Conservation (phyloP, 495 filamentous ascomycete species). For the Penicillium paradoxum region DNA sequence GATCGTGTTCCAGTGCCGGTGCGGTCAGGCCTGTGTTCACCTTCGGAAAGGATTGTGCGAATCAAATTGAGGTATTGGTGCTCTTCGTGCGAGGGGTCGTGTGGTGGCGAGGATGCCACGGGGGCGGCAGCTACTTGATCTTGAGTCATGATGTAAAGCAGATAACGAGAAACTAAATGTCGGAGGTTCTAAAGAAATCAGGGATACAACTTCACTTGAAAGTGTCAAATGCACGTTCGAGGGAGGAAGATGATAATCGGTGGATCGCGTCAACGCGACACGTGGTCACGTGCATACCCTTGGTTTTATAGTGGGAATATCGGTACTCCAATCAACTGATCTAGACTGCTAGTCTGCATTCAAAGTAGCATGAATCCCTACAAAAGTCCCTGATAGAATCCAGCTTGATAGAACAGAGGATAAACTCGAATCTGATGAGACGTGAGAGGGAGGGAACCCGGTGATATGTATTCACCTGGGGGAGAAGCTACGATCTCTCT, state of each 20-base stretch:
- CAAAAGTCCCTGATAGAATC: no score
- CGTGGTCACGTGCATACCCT: constrained; percentile 19
- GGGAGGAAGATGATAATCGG: background rate
- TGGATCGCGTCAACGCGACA: constrained; percentile 24
- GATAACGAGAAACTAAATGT: background rate
- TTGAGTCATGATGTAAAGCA: constrained; percentile 18
- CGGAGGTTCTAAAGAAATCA: no score
- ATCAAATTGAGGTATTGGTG: constrained; percentile 74
- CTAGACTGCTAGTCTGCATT: no score
- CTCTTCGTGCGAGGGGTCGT: constrained; percentile 55
- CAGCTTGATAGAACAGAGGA: no score
- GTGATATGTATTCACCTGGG: no score
- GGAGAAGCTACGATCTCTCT: no score
- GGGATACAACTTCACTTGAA: background rate
- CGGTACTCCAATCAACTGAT: background rate
- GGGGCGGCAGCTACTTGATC: constrained; percentile 16
- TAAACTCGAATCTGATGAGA: no score
- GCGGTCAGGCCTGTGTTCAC: constrained; percentile 78
- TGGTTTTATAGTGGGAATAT: background rate
- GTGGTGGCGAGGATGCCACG: constrained; percentile 12
- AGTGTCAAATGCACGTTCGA: background rate
- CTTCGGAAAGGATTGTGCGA: constrained; percentile 64
- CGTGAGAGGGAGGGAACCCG: no score
- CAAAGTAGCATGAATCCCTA: no score
- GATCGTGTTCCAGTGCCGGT: constrained; percentile 91